These are phyloP conservation scores for Anethum foeniculum DNA, from an alignment of 140 eudicot genomes.

Conservation along the genomic window DNA sequence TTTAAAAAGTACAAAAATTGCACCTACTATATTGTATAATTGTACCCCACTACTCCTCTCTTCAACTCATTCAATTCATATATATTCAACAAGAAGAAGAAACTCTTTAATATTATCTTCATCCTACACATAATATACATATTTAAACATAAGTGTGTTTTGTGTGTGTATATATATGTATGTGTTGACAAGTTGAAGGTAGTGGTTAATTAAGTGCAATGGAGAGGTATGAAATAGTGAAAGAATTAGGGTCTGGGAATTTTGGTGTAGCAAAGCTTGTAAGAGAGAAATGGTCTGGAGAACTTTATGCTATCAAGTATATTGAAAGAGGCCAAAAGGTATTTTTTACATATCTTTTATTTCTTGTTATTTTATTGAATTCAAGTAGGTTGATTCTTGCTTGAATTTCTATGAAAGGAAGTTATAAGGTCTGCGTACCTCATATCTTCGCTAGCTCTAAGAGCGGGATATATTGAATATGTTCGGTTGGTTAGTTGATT, in stretches of 20 bases:
- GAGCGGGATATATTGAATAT: background rate
- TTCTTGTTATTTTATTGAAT: background rate
- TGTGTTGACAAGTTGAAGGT: background rate
- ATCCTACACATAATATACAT: too few relatives aligned
- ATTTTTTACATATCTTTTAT: background rate
- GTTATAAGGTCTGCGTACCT: too few relatives aligned
- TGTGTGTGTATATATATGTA: background rate
- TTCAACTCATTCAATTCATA: background rate
- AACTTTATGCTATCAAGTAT: constrained; percentile 65
- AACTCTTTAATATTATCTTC: background rate
- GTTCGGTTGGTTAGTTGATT: constrained; percentile 9
- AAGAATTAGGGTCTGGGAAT: constrained; percentile 69
- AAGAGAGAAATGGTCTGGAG: constrained; percentile 47
- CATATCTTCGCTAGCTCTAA: too few relatives aligned
- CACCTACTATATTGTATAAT: background rate
- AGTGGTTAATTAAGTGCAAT: constrained; percentile 17
- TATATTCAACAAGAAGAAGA: background rate
- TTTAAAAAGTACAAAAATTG: background rate
- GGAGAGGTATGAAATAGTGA: constrained; percentile 62
- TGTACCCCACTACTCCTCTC: background rate
- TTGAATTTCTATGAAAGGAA: background rate
- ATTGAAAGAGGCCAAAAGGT: constrained; percentile 83
- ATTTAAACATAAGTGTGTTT: background rate
- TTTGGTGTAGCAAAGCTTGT: constrained; percentile 86
- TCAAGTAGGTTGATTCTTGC: background rate